Evolutionary conservation across 345 rosid species (phyloP).

Genomic region (Camelina hispida): DNA sequence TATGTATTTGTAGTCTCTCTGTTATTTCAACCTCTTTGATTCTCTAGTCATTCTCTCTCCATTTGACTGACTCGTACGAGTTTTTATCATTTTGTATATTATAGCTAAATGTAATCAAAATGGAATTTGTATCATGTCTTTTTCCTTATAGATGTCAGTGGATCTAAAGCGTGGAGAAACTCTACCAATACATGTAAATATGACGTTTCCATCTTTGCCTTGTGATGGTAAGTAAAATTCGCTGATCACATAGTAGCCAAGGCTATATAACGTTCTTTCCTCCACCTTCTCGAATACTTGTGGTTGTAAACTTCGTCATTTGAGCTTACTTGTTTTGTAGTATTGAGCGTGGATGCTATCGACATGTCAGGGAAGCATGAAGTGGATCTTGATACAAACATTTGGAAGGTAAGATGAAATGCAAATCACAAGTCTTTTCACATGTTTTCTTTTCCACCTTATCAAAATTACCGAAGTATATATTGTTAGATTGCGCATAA

Average conservation of each 20-base stretch:
- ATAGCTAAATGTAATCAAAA: not conserved
- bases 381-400: conserved; percentile 97
- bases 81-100: not conserved
- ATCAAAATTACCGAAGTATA: not conserved
- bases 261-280: not conserved
- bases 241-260: conserved; percentile 12
- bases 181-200: conserved; percentile 86
- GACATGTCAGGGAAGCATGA: conserved; percentile 99
- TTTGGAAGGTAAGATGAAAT: conserved; percentile 82
- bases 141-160: conserved; percentile 80
- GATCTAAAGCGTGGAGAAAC: conserved; percentile 97
- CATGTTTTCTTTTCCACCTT: conserved; percentile 8
- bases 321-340: conserved; percentile 48
- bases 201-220: conserved; percentile 90
- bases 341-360: conserved; percentile 94
- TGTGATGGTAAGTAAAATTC: conserved; percentile 70
- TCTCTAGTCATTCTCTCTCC: not conserved
- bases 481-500: not conserved
- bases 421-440: conserved; percentile 22
- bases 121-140: conserved; percentile 17
- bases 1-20: conserved; percentile 9
- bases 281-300: not conserved
- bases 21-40: conserved; percentile 15
- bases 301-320: conserved; percentile 21
- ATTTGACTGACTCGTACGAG: not conserved